phyloP scores from a whole-genome alignment of 352 stramenopile genomes.

The Peronospora farinosa region DNA sequence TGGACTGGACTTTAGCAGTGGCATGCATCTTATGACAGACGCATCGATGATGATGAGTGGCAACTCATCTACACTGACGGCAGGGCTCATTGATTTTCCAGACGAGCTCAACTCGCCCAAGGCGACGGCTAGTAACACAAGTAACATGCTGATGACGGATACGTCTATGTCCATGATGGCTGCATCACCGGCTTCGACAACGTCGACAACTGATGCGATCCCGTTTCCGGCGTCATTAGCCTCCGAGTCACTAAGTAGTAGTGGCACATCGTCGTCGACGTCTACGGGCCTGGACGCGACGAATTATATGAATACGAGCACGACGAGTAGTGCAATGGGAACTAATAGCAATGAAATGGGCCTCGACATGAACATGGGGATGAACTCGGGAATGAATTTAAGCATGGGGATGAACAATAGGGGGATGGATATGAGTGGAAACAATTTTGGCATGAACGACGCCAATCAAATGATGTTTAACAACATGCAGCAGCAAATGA shows the following conservation, averaged over 20 bases:
- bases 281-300: slow-evolving; percentile 40
- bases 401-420: slow-evolving; percentile 48
- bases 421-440: slow-evolving; percentile 56
- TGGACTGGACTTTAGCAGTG: slow-evolving; percentile 58
- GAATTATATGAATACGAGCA: slow-evolving; percentile 32
- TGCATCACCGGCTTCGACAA: slow-evolving; percentile 26
- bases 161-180: slow-evolving; percentile 30
- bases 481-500: slow-evolving; percentile 64
- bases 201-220: slow-evolving; percentile 48
- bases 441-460: slow-evolving; percentile 47
- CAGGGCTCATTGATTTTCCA: slow-evolving; percentile 78
- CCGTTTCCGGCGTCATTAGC: slow-evolving; percentile 70
- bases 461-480: slow-evolving; percentile 68
- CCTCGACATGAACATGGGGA: slow-evolving; percentile 39
- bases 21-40: slow-evolving; percentile 67
- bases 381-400: slow-evolving; percentile 52
- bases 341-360: slow-evolving; percentile 21
- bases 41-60: slow-evolving; percentile 34
- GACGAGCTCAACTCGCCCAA: slow-evolving; percentile 81
- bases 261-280: slow-evolving; percentile 31
- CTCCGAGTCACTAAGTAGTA: slow-evolving; percentile 41
- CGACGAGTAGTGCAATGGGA: slow-evolving; percentile 23
- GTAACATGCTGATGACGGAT: slow-evolving; percentile 17
- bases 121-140: slow-evolving; percentile 10
- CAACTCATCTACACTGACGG: slow-evolving; percentile 17